Base-by-base conservation (phyloP, 768 basidiomycete species). In the Leucosporidium creatinivorum region DNA sequence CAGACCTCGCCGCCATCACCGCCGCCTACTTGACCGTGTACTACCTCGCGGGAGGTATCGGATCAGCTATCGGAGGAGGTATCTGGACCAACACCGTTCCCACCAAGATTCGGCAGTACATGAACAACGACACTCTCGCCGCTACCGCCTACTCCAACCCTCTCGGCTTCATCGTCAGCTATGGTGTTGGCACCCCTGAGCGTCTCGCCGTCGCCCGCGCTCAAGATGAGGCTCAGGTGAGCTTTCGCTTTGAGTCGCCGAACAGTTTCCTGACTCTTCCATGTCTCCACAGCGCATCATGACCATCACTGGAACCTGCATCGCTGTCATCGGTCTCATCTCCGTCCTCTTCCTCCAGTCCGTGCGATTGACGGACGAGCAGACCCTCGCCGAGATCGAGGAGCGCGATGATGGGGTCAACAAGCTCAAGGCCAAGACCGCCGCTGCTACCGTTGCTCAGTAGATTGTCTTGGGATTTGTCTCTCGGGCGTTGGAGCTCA, bases 21-120 rank as follows among this genome's bases (percentile, higher is more conserved):
- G 75, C 76, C 6, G 74, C 69, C 13, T 77, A 67, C 58, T 61
- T 76, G 4, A 69, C 74, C 15, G 65, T 78, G 47, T 77, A 73
- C 72, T 78, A 75, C 65, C 61, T 77, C n/a, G 58, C 73, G 3
- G 67, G 70, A 18, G 76, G 74, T 48, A 73, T 77, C 13, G 58
- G 58, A 15, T 28, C 26, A 0, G 58, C 58, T 3, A 59, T 59
- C 17, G 58, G 55, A 31, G 55, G 55, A 56, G 55, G 55, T 33
- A 76, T 78, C 64, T 78, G 77, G 77, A 75, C 77, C 39, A 78
- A 78, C 67, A 48, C 70, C 54, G 75, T 77, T 12, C 76, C 77
- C 1, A 30, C 55, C 50, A 73, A 73, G 62, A 64, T 78, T 47
- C 28, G 64, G 47, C 18, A 23, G 1, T 77, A 77, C 66, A 68